A percentile compares a stretch with the other conserved stretches of the same genome.
These are phyloP conservation scores for Eimeria falciformis DNA, from an alignment of 169 alveolate genomes.

Conservation along the genomic window DNA sequence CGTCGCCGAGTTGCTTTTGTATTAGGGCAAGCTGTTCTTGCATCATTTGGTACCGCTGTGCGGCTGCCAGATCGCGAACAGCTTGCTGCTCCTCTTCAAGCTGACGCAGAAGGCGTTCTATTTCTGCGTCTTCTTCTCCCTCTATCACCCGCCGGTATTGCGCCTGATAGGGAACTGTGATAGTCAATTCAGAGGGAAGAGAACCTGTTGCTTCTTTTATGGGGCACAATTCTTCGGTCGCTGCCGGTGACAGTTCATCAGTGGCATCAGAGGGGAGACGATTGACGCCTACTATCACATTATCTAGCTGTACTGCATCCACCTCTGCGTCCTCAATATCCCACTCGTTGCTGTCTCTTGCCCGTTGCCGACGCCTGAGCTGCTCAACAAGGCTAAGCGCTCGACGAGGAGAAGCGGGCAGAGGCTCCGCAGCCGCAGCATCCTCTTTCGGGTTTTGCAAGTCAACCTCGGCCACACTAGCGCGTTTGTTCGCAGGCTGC, in stretches of 20 bases:
- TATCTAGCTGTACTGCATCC: constrained; percentile 22
- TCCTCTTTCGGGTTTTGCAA: neutral
- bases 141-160: constrained; percentile 45
- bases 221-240: neutral
- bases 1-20: constrained; percentile 55
- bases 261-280: constrained; percentile 48
- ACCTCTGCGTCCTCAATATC: constrained; percentile 62
- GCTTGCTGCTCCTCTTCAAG: constrained; percentile 69
- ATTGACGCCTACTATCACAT: constrained; percentile 20
- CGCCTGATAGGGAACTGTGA: constrained; percentile 51
- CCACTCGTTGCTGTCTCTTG: constrained; percentile 46
- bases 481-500: no score
- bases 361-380: constrained; percentile 46
- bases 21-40: constrained; percentile 65
- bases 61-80: constrained; percentile 54
- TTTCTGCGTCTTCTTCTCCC: constrained; percentile 67
- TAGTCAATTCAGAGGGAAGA: neutral
- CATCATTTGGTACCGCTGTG: constrained; percentile 54
- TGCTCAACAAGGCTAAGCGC: constrained; percentile 43
- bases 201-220: constrained; percentile 36
- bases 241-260: neutral
- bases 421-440: neutral
- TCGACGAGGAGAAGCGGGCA: neutral
- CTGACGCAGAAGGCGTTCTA: constrained; percentile 65
- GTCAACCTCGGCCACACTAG: no score